These are phyloP conservation scores for Bipolaris victoriae DNA, from an alignment of 2,329 filamentous ascomycete species.

Conservation along the genomic window DNA sequence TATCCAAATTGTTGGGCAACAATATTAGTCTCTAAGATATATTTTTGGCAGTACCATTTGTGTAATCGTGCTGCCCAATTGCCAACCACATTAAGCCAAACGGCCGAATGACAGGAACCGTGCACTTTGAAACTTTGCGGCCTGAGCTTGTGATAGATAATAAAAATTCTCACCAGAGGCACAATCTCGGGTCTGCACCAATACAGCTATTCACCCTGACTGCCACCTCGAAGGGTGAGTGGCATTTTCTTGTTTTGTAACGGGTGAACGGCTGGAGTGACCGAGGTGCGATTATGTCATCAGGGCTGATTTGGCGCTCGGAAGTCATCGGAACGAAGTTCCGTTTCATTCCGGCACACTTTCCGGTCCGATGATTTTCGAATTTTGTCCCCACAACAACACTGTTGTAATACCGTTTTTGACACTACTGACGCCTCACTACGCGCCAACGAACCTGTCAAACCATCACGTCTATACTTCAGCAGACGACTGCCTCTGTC, in stretches of 20 bases:
- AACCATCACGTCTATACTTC: neutral
- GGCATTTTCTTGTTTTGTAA: neutral
- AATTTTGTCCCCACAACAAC: slow-evolving; percentile 13
- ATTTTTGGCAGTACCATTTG: neutral
- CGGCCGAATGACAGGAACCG: neutral
- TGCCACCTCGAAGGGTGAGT: no score
- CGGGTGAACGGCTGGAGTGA: slow-evolving; percentile 7
- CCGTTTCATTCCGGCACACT: slow-evolving; percentile 21
- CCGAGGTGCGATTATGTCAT: slow-evolving; percentile 20
- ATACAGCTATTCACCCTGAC: no score
- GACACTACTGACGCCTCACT: slow-evolving; percentile 4
- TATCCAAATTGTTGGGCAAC: neutral
- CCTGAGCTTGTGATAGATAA: neutral
- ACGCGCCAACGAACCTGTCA: neutral
- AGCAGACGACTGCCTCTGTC: neutral
- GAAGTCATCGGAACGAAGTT: slow-evolving; percentile 17
- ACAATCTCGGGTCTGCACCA: neutral
- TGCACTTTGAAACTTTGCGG: neutral
- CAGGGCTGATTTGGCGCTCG: slow-evolving; percentile 17
- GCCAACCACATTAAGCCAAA: neutral
- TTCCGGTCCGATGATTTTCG: slow-evolving; percentile 8
- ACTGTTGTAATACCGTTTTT: slow-evolving; percentile 4
- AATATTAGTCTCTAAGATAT: neutral
- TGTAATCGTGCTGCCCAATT: neutral
- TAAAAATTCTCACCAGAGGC: neutral